These are phyloP conservation scores for Prunus davidiana DNA, from an alignment of 306 rosid species.

Conservation along the genomic window DNA sequence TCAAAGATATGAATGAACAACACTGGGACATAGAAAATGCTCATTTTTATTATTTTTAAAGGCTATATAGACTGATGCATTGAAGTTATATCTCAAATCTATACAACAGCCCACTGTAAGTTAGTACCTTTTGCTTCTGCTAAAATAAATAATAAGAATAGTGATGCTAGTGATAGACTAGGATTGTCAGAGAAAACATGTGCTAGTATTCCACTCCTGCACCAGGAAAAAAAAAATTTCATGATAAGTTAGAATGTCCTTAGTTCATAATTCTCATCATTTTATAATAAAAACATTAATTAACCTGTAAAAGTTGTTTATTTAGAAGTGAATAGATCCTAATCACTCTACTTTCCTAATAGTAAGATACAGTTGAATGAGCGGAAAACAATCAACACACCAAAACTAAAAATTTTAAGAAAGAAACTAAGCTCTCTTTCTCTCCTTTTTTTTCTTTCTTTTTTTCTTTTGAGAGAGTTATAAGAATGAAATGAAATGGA, in stretches of 20 bases:
- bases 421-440: background rate
- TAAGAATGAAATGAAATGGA: background rate
- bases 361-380: background rate
- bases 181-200: constrained; percentile 48
- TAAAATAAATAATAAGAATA: constrained; percentile 55
- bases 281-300: background rate
- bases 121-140: constrained; percentile 62
- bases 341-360: background rate
- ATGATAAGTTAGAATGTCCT: constrained; percentile 2
- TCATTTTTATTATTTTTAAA: background rate
- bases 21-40: background rate
- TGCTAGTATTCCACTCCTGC: constrained; percentile 65
- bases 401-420: background rate
- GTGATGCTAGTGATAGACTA: constrained; percentile 48
- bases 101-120: background rate
- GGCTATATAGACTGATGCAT: background rate
- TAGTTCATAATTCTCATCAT: constrained; percentile 5
- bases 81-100: background rate
- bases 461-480: background rate
- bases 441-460: background rate
- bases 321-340: background rate
- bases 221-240: constrained; percentile 18
- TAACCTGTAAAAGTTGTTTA: constrained; percentile 14
- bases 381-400: background rate
- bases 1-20: constrained; percentile 7